Base-by-base conservation (phyloP, 1,139 yeast species). In the Protomyces pachydermus region DNA sequence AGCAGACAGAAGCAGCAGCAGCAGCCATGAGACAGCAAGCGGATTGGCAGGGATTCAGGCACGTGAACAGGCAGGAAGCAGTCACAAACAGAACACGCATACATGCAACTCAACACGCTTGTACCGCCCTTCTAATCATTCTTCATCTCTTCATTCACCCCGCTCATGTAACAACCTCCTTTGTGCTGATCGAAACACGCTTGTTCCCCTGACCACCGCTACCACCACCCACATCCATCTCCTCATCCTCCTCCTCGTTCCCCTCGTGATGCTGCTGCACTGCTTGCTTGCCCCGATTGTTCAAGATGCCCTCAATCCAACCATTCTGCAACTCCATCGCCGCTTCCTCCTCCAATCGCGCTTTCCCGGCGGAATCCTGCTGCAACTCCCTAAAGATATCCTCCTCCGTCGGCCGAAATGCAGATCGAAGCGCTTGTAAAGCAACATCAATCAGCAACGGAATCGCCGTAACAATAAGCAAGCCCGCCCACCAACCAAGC, bases 401-500 rank as follows among this genome's bases (percentile, higher is more conserved):
- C 14, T 90, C 85, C 71, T 91, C 97, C 1, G 81, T 82, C 0
- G 96, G 91, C 67, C 77, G 74, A 35, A 88, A 69, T 73, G 83
- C 79, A 38, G 80, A 79, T 67, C 84, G 81, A 56, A 84, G 71
- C 0, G 86, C 80, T 68, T 87, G 85, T 63, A 84, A 73, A 5
- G 86, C 73, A 35, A 88, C 74, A 72, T 93, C 98, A 68, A 88
- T 77, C 54, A 85, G 75, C 9, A 88, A 70, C 1, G 91, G 87
- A 35, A 72, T 66, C 6, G 72, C 70, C 60, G 88, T 75, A 0
- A 83, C 77, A 4, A 80, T 74, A 42, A 90, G 72, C 39, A 89
- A 77, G 0, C 88, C 75, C 0, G 91, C 88, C 98, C 98, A 93
- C 84, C 93, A 93, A 1, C 88, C 81, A 25, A 80, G 74, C 72